Base-by-base conservation (phyloP, 257 asterid genomes). In the Primulina eburnea region DNA sequence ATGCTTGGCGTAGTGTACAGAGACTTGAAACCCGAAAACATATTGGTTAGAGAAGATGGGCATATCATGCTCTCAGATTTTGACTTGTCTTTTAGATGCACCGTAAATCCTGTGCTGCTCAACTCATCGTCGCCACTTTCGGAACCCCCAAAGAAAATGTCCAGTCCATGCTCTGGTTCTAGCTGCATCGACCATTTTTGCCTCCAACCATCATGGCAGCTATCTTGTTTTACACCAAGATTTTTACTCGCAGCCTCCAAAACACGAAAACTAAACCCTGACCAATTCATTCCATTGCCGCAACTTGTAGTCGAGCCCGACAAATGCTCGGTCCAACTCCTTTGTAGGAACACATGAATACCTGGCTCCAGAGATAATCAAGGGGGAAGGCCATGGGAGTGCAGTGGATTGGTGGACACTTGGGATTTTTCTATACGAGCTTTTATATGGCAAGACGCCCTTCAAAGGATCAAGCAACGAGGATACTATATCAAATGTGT, bases 351-450 rank as follows among this genome's bases (percentile, higher is more conserved):
- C 95, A 1, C 96, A 88, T n/a, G 98, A 92, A 18, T 92, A 92
- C 79, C 67, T 92, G 60, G 98, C 98, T 50, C 98, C 98, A 0
- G 98, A 92, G 84, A 85, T 92, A 71, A 79, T 92, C 75, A 85
- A 71, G 78, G 97, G 98, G 32, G 96, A 88, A 75, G 97, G 98
- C 20, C 96, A 92, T 60, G 97, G 98, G 34, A 88, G 95, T 68
- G 83, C 95, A 1, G 97, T 92, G 47, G 98, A 92, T 70, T 92
- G 98, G 98, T 92, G 98, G 98, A 80, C 92, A 28, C 80, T 87
- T 10, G 98, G 98, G 0, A 81, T 92, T 52, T 82, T 90, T 32
- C 60, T 88, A 4, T 88, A 87, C 52, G 97, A 90, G 78, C 90
- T 92, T 76, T 80, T 92, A 20, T 92, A 88, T 14, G 93, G 97